phyloP scores from a whole-genome alignment of 2,329 filamentous ascomycete genomes.

The Cadophora sp. region DNA sequence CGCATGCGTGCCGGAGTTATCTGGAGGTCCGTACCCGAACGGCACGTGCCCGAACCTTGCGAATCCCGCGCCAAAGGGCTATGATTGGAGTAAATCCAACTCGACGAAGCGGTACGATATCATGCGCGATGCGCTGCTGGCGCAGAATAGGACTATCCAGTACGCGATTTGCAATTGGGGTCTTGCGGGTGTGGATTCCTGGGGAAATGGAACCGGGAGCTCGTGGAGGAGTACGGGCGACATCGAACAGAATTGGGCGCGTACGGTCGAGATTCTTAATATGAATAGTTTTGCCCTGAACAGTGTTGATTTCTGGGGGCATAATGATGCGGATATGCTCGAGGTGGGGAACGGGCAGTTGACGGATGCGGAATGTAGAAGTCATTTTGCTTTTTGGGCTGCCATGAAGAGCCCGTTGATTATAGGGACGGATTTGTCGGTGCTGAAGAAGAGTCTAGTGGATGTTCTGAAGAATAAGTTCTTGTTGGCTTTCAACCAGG shows the following conservation, averaged over 20 bases:
- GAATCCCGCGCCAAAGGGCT: slow-evolving; percentile 51
- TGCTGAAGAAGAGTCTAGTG: slow-evolving; percentile 39
- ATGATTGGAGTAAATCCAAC: slow-evolving; percentile 56
- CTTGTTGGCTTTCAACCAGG: slow-evolving; percentile 37
- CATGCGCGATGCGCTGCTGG: slow-evolving; percentile 60
- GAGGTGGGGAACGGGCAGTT: slow-evolving; percentile 46
- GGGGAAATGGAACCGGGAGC: slow-evolving; percentile 56
- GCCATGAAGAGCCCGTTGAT: slow-evolving; percentile 38
- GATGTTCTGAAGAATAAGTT: slow-evolving; percentile 36
- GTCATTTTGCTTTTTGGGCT: slow-evolving; percentile 38
- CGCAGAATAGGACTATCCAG: slow-evolving; percentile 53
- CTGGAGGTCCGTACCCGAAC: slow-evolving; percentile 42
- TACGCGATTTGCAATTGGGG: slow-evolving; percentile 63
- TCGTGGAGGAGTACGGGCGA: slow-evolving; percentile 55
- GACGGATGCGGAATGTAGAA: slow-evolving; percentile 41
- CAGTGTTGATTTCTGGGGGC: slow-evolving; percentile 48
- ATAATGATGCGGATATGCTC: slow-evolving; percentile 41
- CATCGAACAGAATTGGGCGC: slow-evolving; percentile 48
- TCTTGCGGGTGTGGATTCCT: slow-evolving; percentile 54
- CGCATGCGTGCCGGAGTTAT: slow-evolving; percentile 49
- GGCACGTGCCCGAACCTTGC: slow-evolving; percentile 48
- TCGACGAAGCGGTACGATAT: slow-evolving; percentile 51
- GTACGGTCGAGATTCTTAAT: slow-evolving; percentile 46
- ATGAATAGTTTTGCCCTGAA: slow-evolving; percentile 45
- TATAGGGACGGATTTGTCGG: slow-evolving; percentile 36